These are phyloP conservation scores for Colletotrichum scovillei DNA, from an alignment of 2,329 filamentous ascomycete species.

Conservation along the genomic window DNA sequence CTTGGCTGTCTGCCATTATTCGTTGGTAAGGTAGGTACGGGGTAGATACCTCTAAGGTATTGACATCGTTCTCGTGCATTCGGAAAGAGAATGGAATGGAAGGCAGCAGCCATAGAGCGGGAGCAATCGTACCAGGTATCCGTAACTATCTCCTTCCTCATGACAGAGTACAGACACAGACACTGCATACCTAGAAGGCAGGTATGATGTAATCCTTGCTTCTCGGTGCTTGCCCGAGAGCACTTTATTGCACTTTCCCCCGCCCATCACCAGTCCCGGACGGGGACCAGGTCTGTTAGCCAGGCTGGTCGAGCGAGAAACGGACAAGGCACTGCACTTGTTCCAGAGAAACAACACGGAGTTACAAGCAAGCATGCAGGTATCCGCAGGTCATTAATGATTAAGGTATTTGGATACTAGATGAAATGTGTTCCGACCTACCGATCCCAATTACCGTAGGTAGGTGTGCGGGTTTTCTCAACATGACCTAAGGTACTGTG, in stretches of 20 bases:
- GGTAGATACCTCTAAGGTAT: no score
- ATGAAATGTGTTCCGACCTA: not conserved
- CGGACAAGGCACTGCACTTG: not conserved
- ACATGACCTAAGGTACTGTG: no score
- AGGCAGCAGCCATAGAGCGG: not conserved
- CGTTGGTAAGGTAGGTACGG: no score
- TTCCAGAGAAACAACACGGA: not conserved
- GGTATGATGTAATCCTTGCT: conserved; percentile 32
- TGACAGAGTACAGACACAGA: no score
- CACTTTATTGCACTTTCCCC: not conserved
- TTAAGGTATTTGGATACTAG: not conserved
- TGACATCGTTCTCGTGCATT: not conserved
- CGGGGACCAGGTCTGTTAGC: not conserved
- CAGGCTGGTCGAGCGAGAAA: not conserved
- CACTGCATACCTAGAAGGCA: no score
- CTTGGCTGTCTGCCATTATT: no score
- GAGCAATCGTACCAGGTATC: not conserved
- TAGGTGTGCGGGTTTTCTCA: not conserved
- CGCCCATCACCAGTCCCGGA: not conserved
- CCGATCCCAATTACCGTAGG: not conserved
- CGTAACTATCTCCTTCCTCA: not conserved
- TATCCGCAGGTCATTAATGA: not conserved
- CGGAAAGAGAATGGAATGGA: not conserved
- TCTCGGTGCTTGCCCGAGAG: conserved; percentile 31
- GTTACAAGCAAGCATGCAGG: not conserved